A percentile compares a stretch with the other conserved stretches of the same genome.
phyloP scores from a whole-genome alignment of 495 filamentous ascomycete species.

The Thermochaetoides thermophila region DNA sequence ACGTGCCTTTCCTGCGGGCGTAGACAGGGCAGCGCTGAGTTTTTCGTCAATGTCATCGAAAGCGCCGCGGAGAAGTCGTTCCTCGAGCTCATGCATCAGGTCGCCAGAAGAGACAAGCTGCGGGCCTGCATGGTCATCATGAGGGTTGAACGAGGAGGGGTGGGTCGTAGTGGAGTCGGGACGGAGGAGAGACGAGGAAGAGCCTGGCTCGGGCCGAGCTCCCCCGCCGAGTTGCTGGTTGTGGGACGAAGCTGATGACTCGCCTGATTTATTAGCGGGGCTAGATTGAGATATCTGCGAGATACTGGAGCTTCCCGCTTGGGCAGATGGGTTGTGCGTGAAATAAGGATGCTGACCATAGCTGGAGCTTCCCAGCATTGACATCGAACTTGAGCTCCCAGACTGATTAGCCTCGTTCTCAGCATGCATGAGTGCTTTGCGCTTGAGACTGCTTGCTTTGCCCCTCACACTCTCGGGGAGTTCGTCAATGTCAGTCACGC shows the following conservation, averaged over 20 bases:
- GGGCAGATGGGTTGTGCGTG: conserved; percentile 20
- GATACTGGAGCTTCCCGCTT: conserved; percentile 22
- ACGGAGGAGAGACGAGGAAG: too few relatives aligned
- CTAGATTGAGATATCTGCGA: conserved; percentile 18
- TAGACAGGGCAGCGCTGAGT: conserved; percentile 15
- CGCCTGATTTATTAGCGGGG: too few relatives aligned
- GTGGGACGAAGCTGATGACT: conserved; percentile 16
- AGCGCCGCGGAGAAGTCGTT: conserved; percentile 23
- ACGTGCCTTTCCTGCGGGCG: conserved; percentile 18
- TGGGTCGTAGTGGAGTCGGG: conserved; percentile 8
- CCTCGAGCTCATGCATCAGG: conserved; percentile 23
- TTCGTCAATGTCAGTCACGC: conserved; percentile 75
- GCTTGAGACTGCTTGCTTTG: conserved; percentile 52
- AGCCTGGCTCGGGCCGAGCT: too few relatives aligned
- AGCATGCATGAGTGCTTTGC: conserved; percentile 37
- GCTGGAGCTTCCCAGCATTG: conserved; percentile 19
- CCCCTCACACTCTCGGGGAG: conserved; percentile 65
- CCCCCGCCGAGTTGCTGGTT: conserved; percentile 19
- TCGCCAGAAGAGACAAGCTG: conserved; percentile 18
- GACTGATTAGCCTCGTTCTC: conserved; percentile 25
- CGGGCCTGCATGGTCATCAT: conserved; percentile 16
- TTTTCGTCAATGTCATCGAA: conserved; percentile 21
- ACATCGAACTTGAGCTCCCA: conserved; percentile 7
- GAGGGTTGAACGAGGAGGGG: conserved; percentile 24
- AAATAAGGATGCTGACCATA: conserved; percentile 24